These are phyloP conservation scores for Penstemon newberryi DNA, from an alignment of 257 asterid species.

Conservation along the genomic window DNA sequence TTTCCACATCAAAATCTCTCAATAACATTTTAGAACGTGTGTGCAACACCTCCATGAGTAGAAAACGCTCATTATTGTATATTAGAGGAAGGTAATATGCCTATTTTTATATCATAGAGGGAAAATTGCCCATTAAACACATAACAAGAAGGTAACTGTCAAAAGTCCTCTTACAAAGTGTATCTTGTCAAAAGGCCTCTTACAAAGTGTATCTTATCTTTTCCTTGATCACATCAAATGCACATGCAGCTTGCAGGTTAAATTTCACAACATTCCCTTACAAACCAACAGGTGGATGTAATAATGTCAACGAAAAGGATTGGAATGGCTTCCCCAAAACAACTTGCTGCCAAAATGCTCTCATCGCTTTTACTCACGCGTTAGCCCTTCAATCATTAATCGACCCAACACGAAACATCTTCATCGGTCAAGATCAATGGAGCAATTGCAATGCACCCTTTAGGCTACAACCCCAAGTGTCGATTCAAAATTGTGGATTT, in stretches of 20 bases:
- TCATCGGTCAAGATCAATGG: constrained; percentile 46
- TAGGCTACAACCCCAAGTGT: constrained; percentile 43
- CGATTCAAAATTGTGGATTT: constrained; percentile 48
- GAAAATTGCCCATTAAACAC: no score
- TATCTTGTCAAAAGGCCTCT: no score
- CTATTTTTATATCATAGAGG: no score
- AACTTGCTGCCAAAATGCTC: constrained; percentile 60
- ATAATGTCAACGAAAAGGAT: constrained; percentile 30
- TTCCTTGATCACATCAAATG: constrained; percentile 14
- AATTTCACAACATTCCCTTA: constrained; percentile 49
- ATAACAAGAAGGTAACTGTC: no score
- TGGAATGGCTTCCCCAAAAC: constrained; percentile 53
- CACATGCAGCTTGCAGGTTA: constrained; percentile 51
- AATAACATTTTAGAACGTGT: no score
- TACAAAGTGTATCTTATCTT: no score
- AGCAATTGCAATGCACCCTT: constrained; percentile 36
- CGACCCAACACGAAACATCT: constrained; percentile 32
- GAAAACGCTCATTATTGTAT: no score
- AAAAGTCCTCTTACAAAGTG: no score
- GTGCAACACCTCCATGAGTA: no score
- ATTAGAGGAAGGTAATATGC: no score
- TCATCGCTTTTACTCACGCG: constrained; percentile 43
- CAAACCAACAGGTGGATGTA: constrained; percentile 62
- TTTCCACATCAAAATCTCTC: no score
- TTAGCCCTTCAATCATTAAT: constrained; percentile 43